phyloP scores from a whole-genome alignment of 768 basidiomycete species.

The Butyriboletus loyo region DNA sequence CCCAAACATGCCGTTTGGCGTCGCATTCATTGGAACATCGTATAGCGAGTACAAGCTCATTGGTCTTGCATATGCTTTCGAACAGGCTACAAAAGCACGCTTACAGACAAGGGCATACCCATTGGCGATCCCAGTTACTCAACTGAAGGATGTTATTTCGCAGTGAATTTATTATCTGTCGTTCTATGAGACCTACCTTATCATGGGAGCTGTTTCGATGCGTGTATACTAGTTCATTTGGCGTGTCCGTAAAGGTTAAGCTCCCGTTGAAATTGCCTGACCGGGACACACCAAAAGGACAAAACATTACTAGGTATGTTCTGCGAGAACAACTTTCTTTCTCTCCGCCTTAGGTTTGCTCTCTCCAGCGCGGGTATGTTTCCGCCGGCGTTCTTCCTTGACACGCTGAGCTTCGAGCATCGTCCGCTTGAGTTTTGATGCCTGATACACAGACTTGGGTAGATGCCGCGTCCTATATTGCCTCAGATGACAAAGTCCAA shows the following conservation, averaged over 20 bases:
- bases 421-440: conserved; percentile 81
- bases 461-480: conserved; percentile 67
- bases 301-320: conserved; percentile 49
- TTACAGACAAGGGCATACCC: conserved; percentile 46
- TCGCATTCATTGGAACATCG: conserved; percentile 60
- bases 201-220: not conserved
- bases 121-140: conserved; percentile 56
- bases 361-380: conserved; percentile 83
- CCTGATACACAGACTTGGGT: conserved; percentile 89
- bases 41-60: conserved; percentile 60
- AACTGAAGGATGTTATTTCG: conserved; percentile 36
- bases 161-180: conserved; percentile 2
- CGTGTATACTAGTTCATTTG: conserved; percentile 2
- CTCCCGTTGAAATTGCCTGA: conserved; percentile 6
- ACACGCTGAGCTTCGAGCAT: conserved; percentile 88
- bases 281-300: conserved; percentile 10
- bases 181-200: conserved; percentile 3
- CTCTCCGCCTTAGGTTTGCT: conserved; percentile 88
- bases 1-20: conserved; percentile 57
- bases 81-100: conserved; percentile 58
- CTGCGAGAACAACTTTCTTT: conserved; percentile 80
- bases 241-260: not conserved
- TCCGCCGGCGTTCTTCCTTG: conserved; percentile 91
- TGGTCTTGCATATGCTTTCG: conserved; percentile 60
- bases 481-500: conserved; percentile 1